Percentiles rank a stretch among this genome's conserved stretches.
These are phyloP conservation scores for Tetrahymena elliotti DNA, from an alignment of 73 alveolate genomes.

Conservation along the genomic window DNA sequence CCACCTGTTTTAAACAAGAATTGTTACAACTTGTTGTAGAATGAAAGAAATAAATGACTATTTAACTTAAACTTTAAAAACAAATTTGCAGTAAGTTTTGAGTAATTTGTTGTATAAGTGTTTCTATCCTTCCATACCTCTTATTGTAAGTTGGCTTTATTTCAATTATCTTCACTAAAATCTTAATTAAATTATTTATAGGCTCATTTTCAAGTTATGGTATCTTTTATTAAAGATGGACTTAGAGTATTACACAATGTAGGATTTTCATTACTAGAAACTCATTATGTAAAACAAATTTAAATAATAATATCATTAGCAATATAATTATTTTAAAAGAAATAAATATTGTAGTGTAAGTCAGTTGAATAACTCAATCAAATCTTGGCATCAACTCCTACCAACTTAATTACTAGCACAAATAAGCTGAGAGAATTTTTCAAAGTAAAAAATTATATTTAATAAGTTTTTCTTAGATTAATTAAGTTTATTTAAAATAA, in stretches of 20 bases:
- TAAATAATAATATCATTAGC: neutral
- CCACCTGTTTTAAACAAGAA: neutral
- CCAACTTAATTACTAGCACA: neutral
- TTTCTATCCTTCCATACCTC: neutral
- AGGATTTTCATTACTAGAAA: neutral
- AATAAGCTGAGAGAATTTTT: neutral
- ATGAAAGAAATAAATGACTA: neutral
- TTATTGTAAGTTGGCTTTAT: neutral
- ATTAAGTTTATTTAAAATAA: neutral
- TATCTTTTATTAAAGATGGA: neutral
- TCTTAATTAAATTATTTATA: neutral
- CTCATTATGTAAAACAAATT: neutral
- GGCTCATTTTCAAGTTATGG: neutral
- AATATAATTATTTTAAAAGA: neutral
- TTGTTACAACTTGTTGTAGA: neutral
- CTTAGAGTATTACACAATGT: neutral
- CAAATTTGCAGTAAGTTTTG: neutral
- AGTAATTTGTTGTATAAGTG: neutral
- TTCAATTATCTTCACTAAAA: neutral
- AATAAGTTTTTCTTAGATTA: too few species aligned
- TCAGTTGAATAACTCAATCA: neutral
- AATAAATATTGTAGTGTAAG: neutral
- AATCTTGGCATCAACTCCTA: neutral
- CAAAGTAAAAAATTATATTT: neutral
- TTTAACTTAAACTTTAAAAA: neutral